phyloP scores from a whole-genome alignment of 2,329 filamentous ascomycete genomes.

The Apiospora marii region DNA sequence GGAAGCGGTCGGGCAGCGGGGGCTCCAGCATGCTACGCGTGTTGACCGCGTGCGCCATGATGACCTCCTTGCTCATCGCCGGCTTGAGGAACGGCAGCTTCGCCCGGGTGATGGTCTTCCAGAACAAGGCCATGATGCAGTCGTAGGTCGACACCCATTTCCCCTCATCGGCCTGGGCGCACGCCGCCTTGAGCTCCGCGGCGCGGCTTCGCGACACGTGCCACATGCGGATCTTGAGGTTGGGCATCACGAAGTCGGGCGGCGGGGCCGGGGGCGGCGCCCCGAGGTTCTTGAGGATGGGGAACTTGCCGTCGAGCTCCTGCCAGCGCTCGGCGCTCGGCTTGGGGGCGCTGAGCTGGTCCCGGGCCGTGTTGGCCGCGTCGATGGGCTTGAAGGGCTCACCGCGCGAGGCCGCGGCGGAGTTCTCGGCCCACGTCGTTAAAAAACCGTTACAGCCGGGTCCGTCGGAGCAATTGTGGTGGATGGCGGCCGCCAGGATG shows the following conservation, averaged over 20 bases:
- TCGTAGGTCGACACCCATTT: conserved; percentile 40
- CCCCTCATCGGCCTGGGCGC: neutral
- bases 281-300: conserved; percentile 29
- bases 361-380: neutral
- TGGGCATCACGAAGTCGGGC: conserved; percentile 37
- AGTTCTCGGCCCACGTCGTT: conserved; percentile 38
- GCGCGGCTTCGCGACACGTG: conserved; percentile 35
- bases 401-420: conserved; percentile 31
- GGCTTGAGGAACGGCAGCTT: conserved; percentile 32
- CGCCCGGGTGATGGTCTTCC: conserved; percentile 35
- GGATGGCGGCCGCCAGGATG: conserved; percentile 37
- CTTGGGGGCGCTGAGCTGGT: conserved; percentile 23
- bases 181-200: conserved; percentile 32
- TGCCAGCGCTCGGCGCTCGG: conserved; percentile 14
- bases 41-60: conserved; percentile 38
- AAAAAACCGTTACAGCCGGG: conserved; percentile 40
- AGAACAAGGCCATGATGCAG: conserved; percentile 37
- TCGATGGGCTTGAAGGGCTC: conserved; percentile 26
- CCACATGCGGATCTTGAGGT: conserved; percentile 33
- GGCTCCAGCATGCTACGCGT: conserved; percentile 33
- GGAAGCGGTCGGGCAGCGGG: conserved; percentile 35
- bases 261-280: conserved; percentile 33
- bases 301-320: conserved; percentile 26
- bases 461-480: conserved; percentile 37
- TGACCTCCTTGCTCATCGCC: conserved; percentile 25